Evolutionary conservation across 495 filamentous ascomycete genomes (phyloP), one percentile per base, ranked within the genome.

Genomic region (Penicillium fimorum): DNA sequence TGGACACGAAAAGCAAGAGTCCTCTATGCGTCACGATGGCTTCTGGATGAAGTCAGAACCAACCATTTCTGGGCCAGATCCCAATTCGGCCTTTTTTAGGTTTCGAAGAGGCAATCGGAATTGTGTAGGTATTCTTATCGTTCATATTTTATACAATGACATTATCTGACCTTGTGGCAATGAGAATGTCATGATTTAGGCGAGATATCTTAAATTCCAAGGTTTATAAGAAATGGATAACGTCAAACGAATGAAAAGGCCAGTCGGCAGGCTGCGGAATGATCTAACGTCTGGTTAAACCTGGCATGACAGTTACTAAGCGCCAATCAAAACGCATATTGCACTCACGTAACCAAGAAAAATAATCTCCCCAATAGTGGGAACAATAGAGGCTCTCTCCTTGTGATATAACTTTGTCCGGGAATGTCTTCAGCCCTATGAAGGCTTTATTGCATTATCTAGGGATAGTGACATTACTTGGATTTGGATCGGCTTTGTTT

Each of bases 1-100:
- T n/a, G n/a, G n/a, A n/a, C n/a, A n/a, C n/a, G n/a, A n/a, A n/a
- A n/a, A n/a, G 41, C 24, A 51, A 46, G 47, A 47, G 47, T 64
- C 65, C 61, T 67, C 63, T 69, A 64, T 67, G 69, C 67, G 65
- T 72, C 65, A 72, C 69, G 61, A 64, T 67, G 60, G 55, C 48
- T 56, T 64, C 57, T 55, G 60, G 55, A 66, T 69, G 62, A 64
- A 67, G 66, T 63, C 54, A 66, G 45, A 46, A 46, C 46, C 29
- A 12, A 33, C 30, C n/a, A 38, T 27, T 24, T 22, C 38, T 51
- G 29, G 47, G 27, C 55, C 25, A 22, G n/a, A 44, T 52, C 24
- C 30, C 8, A 57, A 50, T 22, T 12, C 12, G 27, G 17, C 8
- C 8, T 8, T 10, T 40, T 46, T 1, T 13, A 13, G 13, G 24